A percentile compares a stretch with the other conserved stretches of the same genome.
phyloP scores from a whole-genome alignment of 2,329 filamentous ascomycete species.

The Karstenula rhodostoma region DNA sequence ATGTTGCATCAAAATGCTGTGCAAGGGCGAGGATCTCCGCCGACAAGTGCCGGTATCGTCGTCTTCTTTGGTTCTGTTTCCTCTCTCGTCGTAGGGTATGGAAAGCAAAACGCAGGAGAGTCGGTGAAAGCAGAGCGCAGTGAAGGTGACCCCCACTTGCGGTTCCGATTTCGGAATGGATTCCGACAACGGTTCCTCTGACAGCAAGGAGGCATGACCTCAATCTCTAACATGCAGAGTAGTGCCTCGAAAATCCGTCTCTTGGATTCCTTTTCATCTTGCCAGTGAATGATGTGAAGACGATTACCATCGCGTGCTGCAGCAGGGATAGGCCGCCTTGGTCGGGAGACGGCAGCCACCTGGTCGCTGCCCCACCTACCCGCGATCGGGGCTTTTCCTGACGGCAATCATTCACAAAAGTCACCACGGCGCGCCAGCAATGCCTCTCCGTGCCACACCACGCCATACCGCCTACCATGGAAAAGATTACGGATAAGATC shows the following conservation, averaged over 20 bases:
- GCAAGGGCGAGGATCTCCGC: background rate
- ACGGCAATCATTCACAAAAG: constrained; percentile 32
- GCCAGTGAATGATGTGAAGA: background rate
- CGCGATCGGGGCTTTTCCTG: constrained; percentile 25
- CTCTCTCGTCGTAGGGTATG: background rate
- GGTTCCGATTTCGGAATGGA: background rate
- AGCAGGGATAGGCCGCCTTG: constrained; percentile 1
- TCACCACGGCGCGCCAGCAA: constrained; percentile 30
- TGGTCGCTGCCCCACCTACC: constrained; percentile 32
- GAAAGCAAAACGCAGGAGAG: no score
- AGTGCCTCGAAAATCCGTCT: background rate
- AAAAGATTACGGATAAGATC: constrained; percentile 93
- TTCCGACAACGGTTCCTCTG: no score
- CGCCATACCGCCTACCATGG: constrained; percentile 34
- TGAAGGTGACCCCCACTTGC: no score
- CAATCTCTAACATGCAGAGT: background rate
- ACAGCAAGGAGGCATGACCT: background rate
- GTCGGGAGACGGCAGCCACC: constrained; percentile 8
- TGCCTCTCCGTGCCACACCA: constrained; percentile 37
- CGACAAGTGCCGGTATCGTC: background rate
- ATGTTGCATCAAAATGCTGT: background rate
- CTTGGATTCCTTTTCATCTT: background rate
- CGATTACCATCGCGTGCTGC: background rate
- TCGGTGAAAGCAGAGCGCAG: no score
- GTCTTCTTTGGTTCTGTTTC: background rate